These are phyloP conservation scores for Hyphopichia wangnamkhiaoensis DNA, from an alignment of 1,139 yeast species.

Conservation along the genomic window DNA sequence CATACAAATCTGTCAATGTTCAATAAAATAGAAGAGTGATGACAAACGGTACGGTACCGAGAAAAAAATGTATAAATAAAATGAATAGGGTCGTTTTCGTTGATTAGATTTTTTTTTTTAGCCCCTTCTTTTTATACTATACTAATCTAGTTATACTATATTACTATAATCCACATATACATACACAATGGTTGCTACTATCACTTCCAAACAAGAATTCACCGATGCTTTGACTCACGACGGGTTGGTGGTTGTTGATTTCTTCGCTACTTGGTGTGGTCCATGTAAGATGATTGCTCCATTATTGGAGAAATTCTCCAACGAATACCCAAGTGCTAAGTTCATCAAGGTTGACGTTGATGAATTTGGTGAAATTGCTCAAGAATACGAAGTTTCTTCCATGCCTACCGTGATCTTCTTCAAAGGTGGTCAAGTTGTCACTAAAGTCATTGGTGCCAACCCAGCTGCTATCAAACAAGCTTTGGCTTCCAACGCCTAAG, in stretches of 20 bases:
- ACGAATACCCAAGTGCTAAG: constrained; percentile 50
- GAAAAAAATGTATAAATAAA: too few relatives aligned
- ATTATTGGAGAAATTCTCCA: constrained; percentile 61
- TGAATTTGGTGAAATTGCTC: constrained; percentile 71
- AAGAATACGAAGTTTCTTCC: constrained; percentile 70
- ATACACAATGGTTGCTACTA: constrained; percentile 37
- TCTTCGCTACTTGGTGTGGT: constrained; percentile 91
- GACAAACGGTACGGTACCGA: too few relatives aligned
- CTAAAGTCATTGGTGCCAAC: constrained; percentile 84
- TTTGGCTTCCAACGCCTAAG: constrained; percentile 55
- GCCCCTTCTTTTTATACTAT: background rate
- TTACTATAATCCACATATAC: background rate
- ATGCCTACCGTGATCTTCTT: constrained; percentile 88
- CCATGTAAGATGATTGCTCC: constrained; percentile 91
- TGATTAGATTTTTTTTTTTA: background rate
- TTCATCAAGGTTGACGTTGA: constrained; percentile 89
- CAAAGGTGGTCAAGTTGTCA: constrained; percentile 72
- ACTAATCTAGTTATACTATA: too few relatives aligned
- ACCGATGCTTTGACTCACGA: constrained; percentile 53
- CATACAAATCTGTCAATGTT: too few relatives aligned
- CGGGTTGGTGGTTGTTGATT: constrained; percentile 77
- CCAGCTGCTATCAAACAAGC: constrained; percentile 77
- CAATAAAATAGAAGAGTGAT: too few relatives aligned
- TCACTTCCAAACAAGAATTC: constrained; percentile 61
- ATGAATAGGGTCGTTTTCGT: too few relatives aligned